Base-by-base conservation (phyloP, 164 flowering plant genomes). In the Platanus orientalis region DNA sequence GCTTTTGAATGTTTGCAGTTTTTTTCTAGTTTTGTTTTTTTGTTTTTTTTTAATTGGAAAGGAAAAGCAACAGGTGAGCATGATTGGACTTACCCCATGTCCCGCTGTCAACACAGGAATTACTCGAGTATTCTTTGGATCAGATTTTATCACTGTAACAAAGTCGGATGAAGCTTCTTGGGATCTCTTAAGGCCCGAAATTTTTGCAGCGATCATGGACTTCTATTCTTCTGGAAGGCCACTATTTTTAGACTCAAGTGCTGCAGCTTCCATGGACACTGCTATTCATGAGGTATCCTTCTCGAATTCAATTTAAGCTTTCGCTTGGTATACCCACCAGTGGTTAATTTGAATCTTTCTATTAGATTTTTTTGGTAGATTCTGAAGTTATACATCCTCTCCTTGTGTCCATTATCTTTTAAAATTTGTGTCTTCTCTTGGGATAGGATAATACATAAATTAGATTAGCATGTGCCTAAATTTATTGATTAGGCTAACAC, bases 151-250 rank as follows among this genome's bases (percentile, higher is more conserved):
- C 54, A 90, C 97, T 1, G 89, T 93, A 29, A 89, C 97, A 62
- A 93, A 89, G 59, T 84, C 95, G 44, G 96, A 93, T 1, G 96
- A 87, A 55, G 70, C 71, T 59, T 80, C 95, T 17, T 93, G 97
- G 98, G 97, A 93, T 76, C 34, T 85, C 54, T 71, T 90, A 23
- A 93, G 89, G 70, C 97, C 96, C n/a, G 88, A 90, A 74, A 79
- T 90, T 48, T 90, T 94, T 83, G 97, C 98, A 4, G 96, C 90
- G 36, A 84, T 90, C 58, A 90, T 94, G 98, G 97, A 94, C 58
- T 90, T 90, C 69, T 90, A 89, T 65, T 76, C 97, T 32, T 89
- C 96, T 36, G 91, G 97, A 25, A 74, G 87, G 61, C 93, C 97
- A 45, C 67, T 90, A 58, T 84, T 90, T 78, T 78, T 94, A 6